phyloP scores from a whole-genome alignment of 176 grass and related monocot genomes.

The Rhynchospora pubera region DNA sequence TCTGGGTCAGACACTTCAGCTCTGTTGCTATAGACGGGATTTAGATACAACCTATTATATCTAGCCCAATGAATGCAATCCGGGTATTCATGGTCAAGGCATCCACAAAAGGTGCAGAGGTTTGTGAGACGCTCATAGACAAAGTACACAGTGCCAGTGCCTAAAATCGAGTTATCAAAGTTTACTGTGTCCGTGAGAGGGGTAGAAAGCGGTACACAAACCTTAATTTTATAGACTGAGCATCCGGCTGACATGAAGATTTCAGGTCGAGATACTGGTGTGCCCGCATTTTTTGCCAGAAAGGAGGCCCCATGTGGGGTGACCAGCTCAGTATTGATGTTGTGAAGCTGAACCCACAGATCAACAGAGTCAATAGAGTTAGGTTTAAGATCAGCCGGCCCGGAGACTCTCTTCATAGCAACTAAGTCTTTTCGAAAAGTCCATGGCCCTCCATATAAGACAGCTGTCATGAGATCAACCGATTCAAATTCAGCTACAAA shows the following conservation, averaged over 20 bases:
- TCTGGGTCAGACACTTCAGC: background rate
- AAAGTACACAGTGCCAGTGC: background rate
- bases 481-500: background rate
- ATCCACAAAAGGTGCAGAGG: background rate
- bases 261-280: background rate
- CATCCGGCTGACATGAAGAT: background rate
- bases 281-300: background rate
- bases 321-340: background rate
- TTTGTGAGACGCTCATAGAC: background rate
- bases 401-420: background rate
- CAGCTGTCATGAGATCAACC: background rate
- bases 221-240: background rate
- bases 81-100: background rate
- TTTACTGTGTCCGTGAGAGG: background rate
- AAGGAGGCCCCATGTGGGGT: background rate
- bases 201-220: background rate
- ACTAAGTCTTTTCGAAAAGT: background rate
- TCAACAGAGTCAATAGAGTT: background rate
- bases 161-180: background rate
- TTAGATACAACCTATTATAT: background rate
- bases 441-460: background rate
- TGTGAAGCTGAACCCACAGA: background rate
- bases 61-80: background rate
- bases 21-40: background rate
- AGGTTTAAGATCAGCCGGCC: background rate